These are phyloP conservation scores for Immersiella caudata DNA, from an alignment of 495 filamentous ascomycete species.

Conservation along the genomic window DNA sequence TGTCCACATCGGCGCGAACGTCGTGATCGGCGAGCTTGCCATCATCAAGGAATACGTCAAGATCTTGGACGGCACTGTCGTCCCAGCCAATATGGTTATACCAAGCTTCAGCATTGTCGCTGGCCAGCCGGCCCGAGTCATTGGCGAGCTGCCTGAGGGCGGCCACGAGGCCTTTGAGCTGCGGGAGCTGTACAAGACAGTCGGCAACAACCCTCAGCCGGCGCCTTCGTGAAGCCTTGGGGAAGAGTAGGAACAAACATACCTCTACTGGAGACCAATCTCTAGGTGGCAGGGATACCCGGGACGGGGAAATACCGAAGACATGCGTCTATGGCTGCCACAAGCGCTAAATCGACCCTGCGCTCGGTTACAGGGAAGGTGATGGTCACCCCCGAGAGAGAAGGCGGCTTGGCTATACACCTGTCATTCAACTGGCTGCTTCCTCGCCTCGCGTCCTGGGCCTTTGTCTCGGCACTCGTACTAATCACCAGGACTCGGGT, in stretches of 20 bases:
- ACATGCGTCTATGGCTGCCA: too few relatives aligned
- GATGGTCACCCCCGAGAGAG: too few relatives aligned
- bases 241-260: neutral
- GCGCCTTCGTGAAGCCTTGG: slow-evolving; percentile 36
- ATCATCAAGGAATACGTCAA: slow-evolving; percentile 90
- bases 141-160: slow-evolving; percentile 85
- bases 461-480: too few relatives aligned
- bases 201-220: slow-evolving; percentile 54
- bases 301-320: too few relatives aligned
- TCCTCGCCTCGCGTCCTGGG: too few relatives aligned
- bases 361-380: too few relatives aligned
- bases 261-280: neutral
- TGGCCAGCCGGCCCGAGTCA: slow-evolving; percentile 76
- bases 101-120: slow-evolving; percentile 85
- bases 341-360: too few relatives aligned
- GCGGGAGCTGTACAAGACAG: slow-evolving; percentile 55
- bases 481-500: too few relatives aligned
- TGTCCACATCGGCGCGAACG: slow-evolving; percentile 76
- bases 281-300: neutral
- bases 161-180: slow-evolving; percentile 62
- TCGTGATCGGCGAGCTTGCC: slow-evolving; percentile 77
- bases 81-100: slow-evolving; percentile 87
- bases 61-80: slow-evolving; percentile 78
- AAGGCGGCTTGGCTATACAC: too few relatives aligned
- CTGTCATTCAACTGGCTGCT: too few relatives aligned